Base-by-base conservation (phyloP, 805 yeast genomes). In the Candida argentea region DNA sequence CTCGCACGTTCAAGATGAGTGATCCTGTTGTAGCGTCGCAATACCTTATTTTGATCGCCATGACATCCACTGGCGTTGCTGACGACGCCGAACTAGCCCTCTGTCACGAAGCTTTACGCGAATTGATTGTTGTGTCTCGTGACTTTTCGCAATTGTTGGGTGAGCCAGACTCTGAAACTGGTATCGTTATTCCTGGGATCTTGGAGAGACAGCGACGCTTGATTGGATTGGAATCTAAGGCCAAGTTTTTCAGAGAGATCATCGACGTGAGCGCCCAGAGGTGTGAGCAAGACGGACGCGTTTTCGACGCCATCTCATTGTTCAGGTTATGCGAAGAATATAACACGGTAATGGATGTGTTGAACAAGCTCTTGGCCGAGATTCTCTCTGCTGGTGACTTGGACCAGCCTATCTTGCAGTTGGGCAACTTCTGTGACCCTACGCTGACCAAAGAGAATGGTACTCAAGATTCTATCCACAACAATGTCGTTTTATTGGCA, bases 11-110 rank as follows among this genome's bases (percentile, higher is more conserved):
- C 63, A 77, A 86, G 43, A 71, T 73, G 33, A 72, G 89, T 22
- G 94, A 86, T 55, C 94, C 97, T 14, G 72, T 77, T 43, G 83
- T 80, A 32, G 96, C 96, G 1, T 81, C 83, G n/a, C 95, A 89
- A 49, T 91, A 91, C 46, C 55, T 89, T 29, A 65, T 81, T 15
- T 59, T 82, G 40, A 75, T 86, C 16, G 76, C 83, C 26, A 43
- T 85, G 40, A 45, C 59, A 4, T 61, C 58, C 7, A 56, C 57
- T 5, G 28, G 50, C 14, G 46, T 52, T 3, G 7, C 7, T 18
- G 46, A 57, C 14, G 57, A 62, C 18, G n/a, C n/a, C n/a, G 79
- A 76, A 36, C 52, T 66, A 2, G 57, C 65, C 23, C 57, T 78
- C 24, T 74, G 83, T 36, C 86, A 81, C 43, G 87, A 81, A 40